phyloP scores from a whole-genome alignment of 805 yeast species.

The Hanseniaspora clermontiae region DNA sequence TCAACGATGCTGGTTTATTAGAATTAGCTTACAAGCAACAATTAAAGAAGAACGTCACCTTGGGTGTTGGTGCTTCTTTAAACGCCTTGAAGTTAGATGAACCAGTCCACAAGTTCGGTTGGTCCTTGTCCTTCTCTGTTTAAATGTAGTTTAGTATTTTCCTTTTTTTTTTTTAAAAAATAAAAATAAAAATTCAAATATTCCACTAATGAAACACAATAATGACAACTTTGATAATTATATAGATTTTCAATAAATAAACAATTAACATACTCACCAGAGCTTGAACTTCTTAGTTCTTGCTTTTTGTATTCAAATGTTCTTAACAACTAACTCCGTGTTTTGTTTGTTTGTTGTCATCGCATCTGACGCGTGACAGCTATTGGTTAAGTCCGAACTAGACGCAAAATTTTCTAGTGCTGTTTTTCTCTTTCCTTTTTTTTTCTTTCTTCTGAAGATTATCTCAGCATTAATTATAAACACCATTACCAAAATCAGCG shows the following conservation, averaged over 20 bases:
- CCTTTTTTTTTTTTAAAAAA: too few species aligned
- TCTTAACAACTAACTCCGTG: too few species aligned
- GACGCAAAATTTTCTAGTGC: too few species aligned
- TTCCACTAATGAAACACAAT: not conserved
- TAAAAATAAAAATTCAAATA: not conserved
- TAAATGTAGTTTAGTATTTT: constrained; percentile 28
- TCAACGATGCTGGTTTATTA: constrained; percentile 90
- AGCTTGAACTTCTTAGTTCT: too few species aligned
- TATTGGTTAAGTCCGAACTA: too few species aligned
- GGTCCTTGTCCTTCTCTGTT: constrained; percentile 86
- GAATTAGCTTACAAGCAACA: constrained; percentile 89
- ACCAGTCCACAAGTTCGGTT: constrained; percentile 96
- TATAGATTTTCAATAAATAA: too few species aligned
- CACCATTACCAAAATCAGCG: not conserved
- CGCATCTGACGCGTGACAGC: too few species aligned
- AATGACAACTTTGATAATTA: not conserved
- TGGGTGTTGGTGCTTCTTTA: constrained; percentile 94
- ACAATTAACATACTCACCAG: too few species aligned
- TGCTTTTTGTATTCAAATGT: too few species aligned
- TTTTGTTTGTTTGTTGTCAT: too few species aligned
- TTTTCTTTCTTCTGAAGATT: too few species aligned
- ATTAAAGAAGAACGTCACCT: constrained; percentile 88
- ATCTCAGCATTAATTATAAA: not conserved
- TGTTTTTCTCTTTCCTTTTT: too few species aligned
- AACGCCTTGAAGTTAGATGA: constrained; percentile 91